Evolutionary conservation across 768 basidiomycete genomes (phyloP).

Genomic region (Mycena alexandri): DNA sequence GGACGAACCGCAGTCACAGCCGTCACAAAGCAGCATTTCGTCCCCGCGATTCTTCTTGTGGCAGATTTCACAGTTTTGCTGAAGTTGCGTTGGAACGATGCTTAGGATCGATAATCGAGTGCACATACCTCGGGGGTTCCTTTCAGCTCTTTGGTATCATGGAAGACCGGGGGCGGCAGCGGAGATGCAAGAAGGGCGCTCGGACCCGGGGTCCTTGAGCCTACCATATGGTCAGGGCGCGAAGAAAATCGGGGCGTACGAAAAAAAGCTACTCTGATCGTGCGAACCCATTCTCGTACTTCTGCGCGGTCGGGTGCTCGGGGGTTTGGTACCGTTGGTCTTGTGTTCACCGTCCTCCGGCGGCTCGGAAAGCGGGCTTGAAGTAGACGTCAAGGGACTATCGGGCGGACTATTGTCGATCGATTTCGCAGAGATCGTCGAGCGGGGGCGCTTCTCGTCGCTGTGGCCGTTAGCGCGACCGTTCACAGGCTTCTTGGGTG

Average conservation of each 20-base stretch:
- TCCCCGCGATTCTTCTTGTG: constrained; percentile 88
- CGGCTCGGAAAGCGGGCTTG: constrained; percentile 83
- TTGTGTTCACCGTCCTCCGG: constrained; percentile 81
- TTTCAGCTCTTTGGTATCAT: constrained; percentile 60
- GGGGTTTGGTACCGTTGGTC: constrained; percentile 56
- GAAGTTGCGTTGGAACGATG: constrained; percentile 42
- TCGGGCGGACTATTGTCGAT: constrained; percentile 72
- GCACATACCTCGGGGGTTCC: constrained; percentile 66
- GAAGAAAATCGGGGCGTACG: constrained; percentile 9
- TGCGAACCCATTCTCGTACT: constrained; percentile 65
- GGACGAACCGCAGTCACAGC: constrained; percentile 80
- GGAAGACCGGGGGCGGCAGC: constrained; percentile 60
- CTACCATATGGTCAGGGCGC: constrained; percentile 41
- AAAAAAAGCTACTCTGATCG: constrained; percentile 59
- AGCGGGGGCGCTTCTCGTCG: constrained; percentile 53
- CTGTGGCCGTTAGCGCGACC: constrained; percentile 32
- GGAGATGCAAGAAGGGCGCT: constrained; percentile 42
- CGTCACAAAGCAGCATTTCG: constrained; percentile 93
- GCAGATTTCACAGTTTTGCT: constrained; percentile 95
- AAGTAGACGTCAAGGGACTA: constrained; percentile 82
- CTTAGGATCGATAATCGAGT: constrained; percentile 30
- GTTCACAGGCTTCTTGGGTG: constrained; percentile 63
- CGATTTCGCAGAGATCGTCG: constrained; percentile 50
- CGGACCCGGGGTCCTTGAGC: constrained; percentile 52
- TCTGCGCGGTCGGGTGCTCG: constrained; percentile 61